These are phyloP conservation scores for Lactarius evosmus DNA, from an alignment of 768 basidiomycete genomes.

Conservation along the genomic window DNA sequence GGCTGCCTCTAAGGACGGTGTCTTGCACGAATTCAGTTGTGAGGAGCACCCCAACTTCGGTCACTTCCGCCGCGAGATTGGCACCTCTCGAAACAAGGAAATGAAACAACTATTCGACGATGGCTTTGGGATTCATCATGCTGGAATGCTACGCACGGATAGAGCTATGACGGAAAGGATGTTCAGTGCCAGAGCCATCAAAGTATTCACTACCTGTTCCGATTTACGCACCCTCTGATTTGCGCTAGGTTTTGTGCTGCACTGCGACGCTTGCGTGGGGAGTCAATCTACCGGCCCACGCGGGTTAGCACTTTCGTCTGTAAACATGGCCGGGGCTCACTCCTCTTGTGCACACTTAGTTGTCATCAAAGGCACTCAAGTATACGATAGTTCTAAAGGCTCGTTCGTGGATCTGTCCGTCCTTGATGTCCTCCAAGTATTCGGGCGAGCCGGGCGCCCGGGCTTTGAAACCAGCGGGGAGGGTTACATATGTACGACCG, in stretches of 20 bases:
- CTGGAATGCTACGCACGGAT: conserved; percentile 94
- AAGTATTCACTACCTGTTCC: conserved; percentile 47
- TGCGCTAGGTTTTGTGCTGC: conserved; percentile 86
- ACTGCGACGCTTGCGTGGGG: conserved; percentile 99
- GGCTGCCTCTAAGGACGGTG: conserved; percentile 65
- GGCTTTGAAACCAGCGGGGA: conserved; percentile 90
- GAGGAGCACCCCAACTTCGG: conserved; percentile 74
- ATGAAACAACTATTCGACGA: conserved; percentile 91
- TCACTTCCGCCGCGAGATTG: conserved; percentile 74
- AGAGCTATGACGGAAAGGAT: conserved; percentile 93
- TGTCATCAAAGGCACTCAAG: conserved; percentile 94
- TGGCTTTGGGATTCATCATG: conserved; percentile 98
- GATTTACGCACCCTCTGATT: neutral
- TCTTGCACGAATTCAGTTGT: conserved; percentile 73
- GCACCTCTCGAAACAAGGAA: conserved; percentile 86
- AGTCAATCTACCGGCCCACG: conserved; percentile 97
- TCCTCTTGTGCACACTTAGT: conserved; percentile 44
- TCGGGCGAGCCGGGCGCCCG: conserved; percentile 91
- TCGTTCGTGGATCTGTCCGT: conserved; percentile 90
- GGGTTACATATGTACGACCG: conserved; percentile 93
- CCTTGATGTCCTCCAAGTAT: conserved; percentile 94
- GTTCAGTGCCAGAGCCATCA: conserved; percentile 89
- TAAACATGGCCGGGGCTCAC: conserved; percentile 3
- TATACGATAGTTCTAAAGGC: conserved; percentile 90
- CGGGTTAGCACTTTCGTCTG: conserved; percentile 50